Percentiles rank a stretch among this genome's conserved stretches.
Evolutionary conservation across 441 rosid species (phyloP).

Genomic region (Gossypium schwendimanii): DNA sequence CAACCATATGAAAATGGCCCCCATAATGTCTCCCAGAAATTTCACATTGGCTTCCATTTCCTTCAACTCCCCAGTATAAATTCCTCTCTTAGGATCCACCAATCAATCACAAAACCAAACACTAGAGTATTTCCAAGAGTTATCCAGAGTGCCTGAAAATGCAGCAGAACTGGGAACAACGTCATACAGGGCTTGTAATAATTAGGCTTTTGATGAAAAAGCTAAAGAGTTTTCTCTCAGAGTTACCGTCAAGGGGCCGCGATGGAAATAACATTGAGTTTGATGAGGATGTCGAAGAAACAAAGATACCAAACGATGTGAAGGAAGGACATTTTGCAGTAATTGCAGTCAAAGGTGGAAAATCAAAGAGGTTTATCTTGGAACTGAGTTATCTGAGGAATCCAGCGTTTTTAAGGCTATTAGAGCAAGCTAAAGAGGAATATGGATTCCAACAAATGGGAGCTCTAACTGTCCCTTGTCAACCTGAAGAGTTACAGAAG

Average conservation of each 20-base stretch:
- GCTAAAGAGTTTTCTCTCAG: conserved; percentile 19
- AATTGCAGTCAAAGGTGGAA: conserved; percentile 28
- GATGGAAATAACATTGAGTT: neutral
- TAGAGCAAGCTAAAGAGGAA: conserved; percentile 53
- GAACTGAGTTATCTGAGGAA: conserved; percentile 35
- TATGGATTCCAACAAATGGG: conserved; percentile 54
- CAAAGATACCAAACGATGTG: conserved; percentile 31
- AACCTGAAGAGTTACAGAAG: conserved; percentile 54
- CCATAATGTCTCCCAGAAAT: conserved; percentile 23
- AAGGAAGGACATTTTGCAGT: conserved; percentile 47
- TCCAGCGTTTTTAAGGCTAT: conserved; percentile 47
- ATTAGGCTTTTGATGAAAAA: conserved; percentile 24
- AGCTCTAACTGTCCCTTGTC: conserved; percentile 58
- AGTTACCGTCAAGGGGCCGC: conserved; percentile 9
- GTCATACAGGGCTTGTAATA: conserved; percentile 20
- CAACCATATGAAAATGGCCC: conserved; percentile 18
- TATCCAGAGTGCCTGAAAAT: conserved; percentile 6
- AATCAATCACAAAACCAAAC: neutral
- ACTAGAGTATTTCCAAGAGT: too few relatives aligned
- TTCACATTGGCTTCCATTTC: conserved; percentile 28
- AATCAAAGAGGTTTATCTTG: conserved; percentile 46
- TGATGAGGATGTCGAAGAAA: conserved; percentile 14
- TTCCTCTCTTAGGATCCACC: neutral
- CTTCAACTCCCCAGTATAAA: conserved; percentile 16
- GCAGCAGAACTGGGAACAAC: conserved; percentile 20